phyloP scores from a whole-genome alignment of 805 yeast genomes.

The Cyberlindnera veronae region DNA sequence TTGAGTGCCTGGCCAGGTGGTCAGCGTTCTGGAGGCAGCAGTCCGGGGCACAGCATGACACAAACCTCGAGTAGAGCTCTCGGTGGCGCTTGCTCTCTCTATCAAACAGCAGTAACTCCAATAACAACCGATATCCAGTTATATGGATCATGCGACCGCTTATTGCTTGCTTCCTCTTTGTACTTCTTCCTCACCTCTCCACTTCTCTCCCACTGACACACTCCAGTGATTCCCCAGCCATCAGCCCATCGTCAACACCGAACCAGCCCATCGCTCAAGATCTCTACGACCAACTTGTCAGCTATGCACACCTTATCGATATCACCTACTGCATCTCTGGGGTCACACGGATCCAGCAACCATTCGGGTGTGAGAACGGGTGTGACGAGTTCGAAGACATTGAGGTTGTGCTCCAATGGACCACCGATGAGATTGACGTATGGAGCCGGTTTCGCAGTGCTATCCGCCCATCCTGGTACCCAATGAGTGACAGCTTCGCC shows the following conservation, averaged over 20 bases:
- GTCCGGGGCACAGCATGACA: too few relatives aligned
- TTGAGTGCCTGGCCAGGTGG: slow-evolving; percentile 1
- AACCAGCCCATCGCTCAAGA: slow-evolving; percentile 8
- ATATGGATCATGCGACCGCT: too few relatives aligned
- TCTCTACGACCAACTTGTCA: slow-evolving; percentile 14
- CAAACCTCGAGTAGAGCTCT: too few relatives aligned
- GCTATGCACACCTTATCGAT: slow-evolving; percentile 24
- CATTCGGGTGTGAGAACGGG: slow-evolving; percentile 25
- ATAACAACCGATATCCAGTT: too few relatives aligned
- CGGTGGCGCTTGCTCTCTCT: too few relatives aligned
- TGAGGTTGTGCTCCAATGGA: slow-evolving; percentile 26
- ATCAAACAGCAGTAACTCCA: too few relatives aligned
- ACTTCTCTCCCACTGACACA: background rate
- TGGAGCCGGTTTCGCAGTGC: background rate
- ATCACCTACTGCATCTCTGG: slow-evolving; percentile 28
- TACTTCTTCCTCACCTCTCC: background rate
- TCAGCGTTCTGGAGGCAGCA: too few relatives aligned
- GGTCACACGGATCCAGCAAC: slow-evolving; percentile 16
- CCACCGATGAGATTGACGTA: slow-evolving; percentile 17
- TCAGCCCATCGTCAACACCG: background rate
- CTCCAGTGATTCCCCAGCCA: background rate
- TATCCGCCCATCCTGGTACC: background rate
- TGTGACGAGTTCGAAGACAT: slow-evolving; percentile 23
- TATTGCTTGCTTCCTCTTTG: too few relatives aligned
- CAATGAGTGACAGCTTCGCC: slow-evolving; percentile 10